phyloP scores from a whole-genome alignment of 257 asterid species.

The Dorcoceras hygrometricum region DNA sequence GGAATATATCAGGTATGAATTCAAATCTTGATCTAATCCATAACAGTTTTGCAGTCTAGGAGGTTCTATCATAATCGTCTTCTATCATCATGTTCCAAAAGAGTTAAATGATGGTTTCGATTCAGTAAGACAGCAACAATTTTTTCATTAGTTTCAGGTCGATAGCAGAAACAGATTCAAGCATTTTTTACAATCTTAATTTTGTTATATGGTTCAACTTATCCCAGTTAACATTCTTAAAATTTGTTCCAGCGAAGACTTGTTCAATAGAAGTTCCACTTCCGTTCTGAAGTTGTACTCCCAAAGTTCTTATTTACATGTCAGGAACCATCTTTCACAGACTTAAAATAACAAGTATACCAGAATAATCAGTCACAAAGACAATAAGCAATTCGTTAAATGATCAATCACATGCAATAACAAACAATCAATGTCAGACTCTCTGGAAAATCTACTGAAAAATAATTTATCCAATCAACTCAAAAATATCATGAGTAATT shows the following conservation, averaged over 20 bases:
- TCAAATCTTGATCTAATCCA: not conserved
- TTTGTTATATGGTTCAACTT: constrained; percentile 1
- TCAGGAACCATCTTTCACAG: not conserved
- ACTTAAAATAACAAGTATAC: not conserved
- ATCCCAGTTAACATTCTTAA: not conserved
- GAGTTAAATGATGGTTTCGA: not conserved
- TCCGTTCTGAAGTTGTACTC: not conserved
- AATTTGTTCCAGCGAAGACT: not conserved
- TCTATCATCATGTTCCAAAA: constrained; percentile 7
- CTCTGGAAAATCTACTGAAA: not conserved
- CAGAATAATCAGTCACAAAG: not conserved
- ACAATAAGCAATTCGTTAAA: too few species aligned
- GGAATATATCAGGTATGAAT: not conserved
- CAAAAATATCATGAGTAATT: constrained; percentile 5
- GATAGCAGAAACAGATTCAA: not conserved
- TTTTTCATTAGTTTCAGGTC: not conserved
- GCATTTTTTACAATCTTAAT: not conserved
- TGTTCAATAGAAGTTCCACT: not conserved
- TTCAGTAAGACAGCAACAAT: not conserved
- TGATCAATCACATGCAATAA: not conserved
- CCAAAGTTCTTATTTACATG: not conserved
- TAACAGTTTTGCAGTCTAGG: not conserved
- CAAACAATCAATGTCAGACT: not conserved
- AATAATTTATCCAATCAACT: not conserved
- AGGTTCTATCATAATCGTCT: not conserved